Evolutionary conservation across 129 eudicot genomes (phyloP), one percentile per base, ranked within the genome.

Genomic region (Centaurea solstitialis): DNA sequence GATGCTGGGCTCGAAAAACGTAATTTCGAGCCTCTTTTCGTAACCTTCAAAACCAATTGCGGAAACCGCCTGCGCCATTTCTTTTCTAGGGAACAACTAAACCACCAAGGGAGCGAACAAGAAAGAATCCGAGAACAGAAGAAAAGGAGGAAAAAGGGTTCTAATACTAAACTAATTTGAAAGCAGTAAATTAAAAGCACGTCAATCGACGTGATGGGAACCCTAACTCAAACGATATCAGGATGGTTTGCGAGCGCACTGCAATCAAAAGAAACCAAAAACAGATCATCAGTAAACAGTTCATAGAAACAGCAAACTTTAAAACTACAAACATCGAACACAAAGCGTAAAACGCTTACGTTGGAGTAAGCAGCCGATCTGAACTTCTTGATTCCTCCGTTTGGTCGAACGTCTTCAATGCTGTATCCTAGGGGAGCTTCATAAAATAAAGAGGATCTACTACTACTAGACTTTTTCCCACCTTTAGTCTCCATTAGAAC

Each of bases 241-340:
- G 97, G 99, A 95, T 87, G 99, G 99, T 62, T 92, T 92, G 99
- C 99, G 99, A 82, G 92, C 97, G 87, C 99, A 95, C 98, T 94
- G 98, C 97, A 94, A 94, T 1, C 18, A 73, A 33, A 33, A 47
- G 26, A 80, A 84, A 1, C 79, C 17, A 13, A 40, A 77, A 74
- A 38, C 4, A 39, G 7, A 70, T 45, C 5, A 61, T 73, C 5
- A 66, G 82, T 61, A 68, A 3, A 0, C 0, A 33, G 5, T 10
- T 5, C 37, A 11, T 0, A 17, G 5, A 4, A 28, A 37, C 2
- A 61, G 2, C 6, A 72, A 12, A 68, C 17, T 4, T 3, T 7
- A 23, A 10, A 35, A 8, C 28, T 23, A 22, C 50, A 3, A 64
- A 22, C 6, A 64, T 21, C 68, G 8, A 40, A 7, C 11, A 40